Percentiles rank a stretch among this genome's conserved stretches.
These are phyloP conservation scores for Colletotrichum sp. DNA, from an alignment of 2,329 filamentous ascomycete genomes.

Conservation along the genomic window DNA sequence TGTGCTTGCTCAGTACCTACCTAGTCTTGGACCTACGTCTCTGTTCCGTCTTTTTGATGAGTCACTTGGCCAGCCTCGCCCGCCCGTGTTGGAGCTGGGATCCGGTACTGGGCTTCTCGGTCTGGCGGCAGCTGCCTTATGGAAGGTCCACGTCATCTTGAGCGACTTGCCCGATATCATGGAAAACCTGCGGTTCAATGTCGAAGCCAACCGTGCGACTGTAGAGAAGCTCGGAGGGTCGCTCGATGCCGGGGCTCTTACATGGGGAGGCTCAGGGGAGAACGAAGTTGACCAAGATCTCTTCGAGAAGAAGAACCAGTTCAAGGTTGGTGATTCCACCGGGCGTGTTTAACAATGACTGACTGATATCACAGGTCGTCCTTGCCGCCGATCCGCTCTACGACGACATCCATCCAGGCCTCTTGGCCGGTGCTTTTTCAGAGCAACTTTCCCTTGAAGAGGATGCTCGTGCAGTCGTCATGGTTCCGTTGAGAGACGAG, in stretches of 20 bases:
- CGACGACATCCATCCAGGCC: conserved; percentile 78
- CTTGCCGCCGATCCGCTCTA: conserved; percentile 89
- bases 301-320: conserved; percentile 53
- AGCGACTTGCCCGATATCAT: conserved; percentile 88
- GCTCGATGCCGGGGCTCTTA: conserved; percentile 69
- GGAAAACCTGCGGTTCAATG: conserved; percentile 79
- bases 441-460: conserved; percentile 65
- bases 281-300: conserved; percentile 48
- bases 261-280: conserved; percentile 67
- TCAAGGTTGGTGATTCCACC: conserved; percentile 43
- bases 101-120: conserved; percentile 93
- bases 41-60: conserved; percentile 51
- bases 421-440: conserved; percentile 74
- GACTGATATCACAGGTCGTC: conserved; percentile 59
- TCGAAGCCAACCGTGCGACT: conserved; percentile 63
- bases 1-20: conserved; percentile 77
- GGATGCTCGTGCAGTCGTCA: conserved; percentile 73
- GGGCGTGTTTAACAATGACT: background rate
- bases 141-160: conserved; percentile 70
- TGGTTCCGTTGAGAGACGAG: conserved; percentile 79
- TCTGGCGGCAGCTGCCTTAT: conserved; percentile 78
- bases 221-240: conserved; percentile 61
- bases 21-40: conserved; percentile 46
- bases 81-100: conserved; percentile 75
- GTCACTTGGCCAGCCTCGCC: conserved; percentile 31